Evolutionary conservation across 2,329 filamentous ascomycete species (phyloP), one percentile per base, ranked within the genome.

Genomic region (Ampelomyces quisqualis): DNA sequence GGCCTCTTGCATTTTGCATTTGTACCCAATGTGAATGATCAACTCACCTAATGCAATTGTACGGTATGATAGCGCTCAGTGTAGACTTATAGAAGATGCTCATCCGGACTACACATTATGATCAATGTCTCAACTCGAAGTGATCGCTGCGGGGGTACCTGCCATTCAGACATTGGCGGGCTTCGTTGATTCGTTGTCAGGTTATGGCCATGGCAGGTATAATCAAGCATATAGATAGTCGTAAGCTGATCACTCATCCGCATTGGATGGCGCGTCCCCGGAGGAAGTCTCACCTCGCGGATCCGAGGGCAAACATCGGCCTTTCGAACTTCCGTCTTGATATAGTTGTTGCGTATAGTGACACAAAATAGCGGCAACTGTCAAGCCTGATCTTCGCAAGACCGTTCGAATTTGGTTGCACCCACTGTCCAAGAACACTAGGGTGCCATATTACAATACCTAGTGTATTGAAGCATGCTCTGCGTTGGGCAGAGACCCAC

Each of bases 161-260:
- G n/a, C n/a, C n/a, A n/a, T n/a, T n/a, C n/a, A n/a, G n/a, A n/a
- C n/a, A n/a, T n/a, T n/a, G n/a, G n/a, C n/a, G n/a, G n/a, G n/a
- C n/a, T n/a, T n/a, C n/a, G n/a, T n/a, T n/a, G n/a, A n/a, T n/a
- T n/a, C n/a, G n/a, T n/a, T n/a, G n/a, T n/a, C n/a, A n/a, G n/a
- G n/a, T n/a, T n/a, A n/a, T n/a, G n/a, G n/a, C n/a, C n/a, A n/a
- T n/a, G n/a, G n/a, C n/a, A n/a, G n/a, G n/a, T n/a, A n/a, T n/a
- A n/a, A n/a, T n/a, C 17, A 32, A 32, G 30, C 18, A 32, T 21
- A 18, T n/a, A 13, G 10, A 32, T 20, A 32, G 17, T 32, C 17
- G 30, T 34, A 34, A 34, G 32, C 33, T n/a, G 22, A 26, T 35
- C 33, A 23, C 1, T 23, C 33, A 18, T 18, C 15, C 9, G 21